Evolutionary conservation across 805 yeast species (phyloP).

Genomic region (Allodekkera sacchari): DNA sequence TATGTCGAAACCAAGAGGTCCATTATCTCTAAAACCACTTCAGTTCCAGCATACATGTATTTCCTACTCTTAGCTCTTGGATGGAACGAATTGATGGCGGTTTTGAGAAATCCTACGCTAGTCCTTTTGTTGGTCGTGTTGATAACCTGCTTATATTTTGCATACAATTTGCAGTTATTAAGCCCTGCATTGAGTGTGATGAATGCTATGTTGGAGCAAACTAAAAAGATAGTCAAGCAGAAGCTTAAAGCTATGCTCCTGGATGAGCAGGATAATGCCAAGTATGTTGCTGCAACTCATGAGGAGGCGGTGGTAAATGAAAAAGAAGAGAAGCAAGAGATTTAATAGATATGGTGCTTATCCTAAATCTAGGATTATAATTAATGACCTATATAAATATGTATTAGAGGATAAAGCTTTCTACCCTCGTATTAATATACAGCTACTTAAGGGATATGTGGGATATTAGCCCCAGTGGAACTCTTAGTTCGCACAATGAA

Average conservation of each 20-base stretch:
- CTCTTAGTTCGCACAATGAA: too few relatives aligned
- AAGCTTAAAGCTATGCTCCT: slow-evolving; percentile 50
- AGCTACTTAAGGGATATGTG: background rate
- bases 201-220: slow-evolving; percentile 49
- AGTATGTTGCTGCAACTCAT: too few relatives aligned
- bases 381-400: background rate
- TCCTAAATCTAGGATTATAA: background rate
- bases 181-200: slow-evolving; percentile 63
- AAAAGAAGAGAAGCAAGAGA: background rate
- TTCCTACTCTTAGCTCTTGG: slow-evolving; percentile 68
- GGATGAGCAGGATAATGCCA: slow-evolving; percentile 31
- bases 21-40: slow-evolving; percentile 64
- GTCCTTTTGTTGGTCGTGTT: slow-evolving; percentile 52
- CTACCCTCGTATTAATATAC: background rate
- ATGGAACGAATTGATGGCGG: slow-evolving; percentile 92
- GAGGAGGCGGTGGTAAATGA: too few relatives aligned
- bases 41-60: slow-evolving; percentile 80
- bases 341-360: background rate
- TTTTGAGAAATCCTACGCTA: slow-evolving; percentile 78
- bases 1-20: slow-evolving; percentile 87
- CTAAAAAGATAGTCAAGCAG: slow-evolving; percentile 47
- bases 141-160: slow-evolving; percentile 55
- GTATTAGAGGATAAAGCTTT: background rate
- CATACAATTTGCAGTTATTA: slow-evolving; percentile 64
- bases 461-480: too few relatives aligned